Percentiles rank a stretch among this genome's conserved stretches.
These are phyloP conservation scores for Sphagnum tenellum DNA, from an alignment of 225 moss, liverwort and hornwort species.

Conservation along the genomic window DNA sequence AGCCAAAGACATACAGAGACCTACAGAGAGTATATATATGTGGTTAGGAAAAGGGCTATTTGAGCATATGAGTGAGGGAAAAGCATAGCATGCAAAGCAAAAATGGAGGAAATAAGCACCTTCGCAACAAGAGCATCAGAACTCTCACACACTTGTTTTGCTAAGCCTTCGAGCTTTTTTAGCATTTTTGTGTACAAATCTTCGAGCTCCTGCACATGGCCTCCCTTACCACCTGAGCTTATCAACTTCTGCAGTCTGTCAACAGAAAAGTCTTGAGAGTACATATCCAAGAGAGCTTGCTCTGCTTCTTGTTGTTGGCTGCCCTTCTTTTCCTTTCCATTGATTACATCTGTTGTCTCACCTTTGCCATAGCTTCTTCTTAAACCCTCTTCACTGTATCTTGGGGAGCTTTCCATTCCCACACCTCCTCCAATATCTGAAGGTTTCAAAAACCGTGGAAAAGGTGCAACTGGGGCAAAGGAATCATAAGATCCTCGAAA, in stretches of 20 bases:
- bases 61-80: background rate
- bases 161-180: constrained; percentile 64
- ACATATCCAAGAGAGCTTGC: constrained; percentile 54
- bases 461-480: constrained; percentile 79
- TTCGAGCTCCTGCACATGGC: constrained; percentile 65
- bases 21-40: background rate
- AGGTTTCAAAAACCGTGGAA: constrained; percentile 61
- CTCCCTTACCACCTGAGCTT: constrained; percentile 51
- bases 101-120: constrained; percentile 12
- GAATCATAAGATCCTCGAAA: constrained; percentile 81
- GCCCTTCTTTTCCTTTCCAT: constrained; percentile 1
- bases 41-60: background rate
- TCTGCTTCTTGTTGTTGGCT: constrained; percentile 24
- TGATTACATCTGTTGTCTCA: constrained; percentile 12
- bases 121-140: constrained; percentile 47
- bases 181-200: constrained; percentile 80
- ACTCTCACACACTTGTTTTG: constrained; percentile 71
- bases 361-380: constrained; percentile 13
- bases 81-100: background rate
- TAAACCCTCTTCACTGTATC: constrained; percentile 24
- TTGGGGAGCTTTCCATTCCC: constrained; percentile 11
- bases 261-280: constrained; percentile 41
- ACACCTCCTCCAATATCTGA: constrained; percentile 16
- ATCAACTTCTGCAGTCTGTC: constrained; percentile 41
- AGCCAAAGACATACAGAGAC: background rate